Percentiles rank a stretch among this genome's conserved stretches.
phyloP scores from a whole-genome alignment of 1,284 basidiomycete species.

The Pyrrhoderma noxium region DNA sequence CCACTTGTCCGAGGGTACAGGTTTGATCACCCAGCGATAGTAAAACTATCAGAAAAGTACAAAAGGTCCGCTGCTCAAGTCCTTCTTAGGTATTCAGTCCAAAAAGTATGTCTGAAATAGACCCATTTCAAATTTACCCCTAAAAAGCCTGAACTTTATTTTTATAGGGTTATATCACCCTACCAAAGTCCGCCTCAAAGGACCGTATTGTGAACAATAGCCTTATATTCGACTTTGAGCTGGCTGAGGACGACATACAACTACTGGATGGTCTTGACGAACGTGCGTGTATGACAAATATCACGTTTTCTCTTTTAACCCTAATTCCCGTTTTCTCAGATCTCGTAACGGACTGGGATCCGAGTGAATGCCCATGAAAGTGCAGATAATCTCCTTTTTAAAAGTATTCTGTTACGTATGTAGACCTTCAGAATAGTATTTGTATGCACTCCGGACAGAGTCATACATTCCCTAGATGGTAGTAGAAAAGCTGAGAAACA shows the following conservation, averaged over 20 bases:
- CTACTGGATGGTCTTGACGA: conserved; percentile 55
- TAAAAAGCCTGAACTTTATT: neutral
- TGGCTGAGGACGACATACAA: conserved; percentile 55
- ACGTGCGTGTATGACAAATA: conserved; percentile 28
- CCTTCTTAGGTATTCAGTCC: conserved; percentile 63
- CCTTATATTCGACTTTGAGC: conserved; percentile 63
- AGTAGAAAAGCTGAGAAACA: too few relatives aligned
- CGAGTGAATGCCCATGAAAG: conserved; percentile 11
- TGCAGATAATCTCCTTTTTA: neutral
- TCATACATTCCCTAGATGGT: too few relatives aligned
- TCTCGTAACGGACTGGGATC: conserved; percentile 20
- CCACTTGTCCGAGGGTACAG: conserved; percentile 45
- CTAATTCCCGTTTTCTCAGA: conserved; percentile 8
- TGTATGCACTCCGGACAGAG: too few relatives aligned
- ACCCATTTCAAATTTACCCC: neutral
- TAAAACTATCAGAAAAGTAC: conserved; percentile 41
- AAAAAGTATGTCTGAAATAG: conserved; percentile 63
- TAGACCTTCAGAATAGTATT: too few relatives aligned
- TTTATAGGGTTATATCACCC: conserved; percentile 47
- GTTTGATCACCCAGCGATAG: conserved; percentile 42
- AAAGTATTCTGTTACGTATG: too few relatives aligned
- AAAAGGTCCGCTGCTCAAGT: conserved; percentile 50
- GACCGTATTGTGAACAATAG: conserved; percentile 63
- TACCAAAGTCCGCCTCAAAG: conserved; percentile 71
- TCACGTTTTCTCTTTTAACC: neutral